Evolutionary conservation across 352 stramenopile genomes (phyloP), one percentile per base, ranked within the genome.

Genomic region (Globisporangium takayamanum): DNA sequence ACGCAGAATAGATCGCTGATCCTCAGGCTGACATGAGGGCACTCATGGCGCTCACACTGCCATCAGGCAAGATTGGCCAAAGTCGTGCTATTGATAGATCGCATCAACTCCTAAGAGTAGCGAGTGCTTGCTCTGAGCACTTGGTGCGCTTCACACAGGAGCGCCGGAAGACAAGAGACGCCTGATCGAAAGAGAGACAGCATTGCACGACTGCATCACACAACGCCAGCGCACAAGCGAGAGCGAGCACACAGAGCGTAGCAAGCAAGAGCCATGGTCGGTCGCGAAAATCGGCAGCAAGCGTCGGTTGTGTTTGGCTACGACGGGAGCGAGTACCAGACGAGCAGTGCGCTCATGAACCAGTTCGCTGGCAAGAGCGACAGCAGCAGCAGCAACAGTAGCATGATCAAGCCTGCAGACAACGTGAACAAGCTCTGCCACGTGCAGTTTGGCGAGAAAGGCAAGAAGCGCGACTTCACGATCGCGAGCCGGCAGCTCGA

Each of bases 371-470:
- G 64, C 20, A 57, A 65, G 42, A 46, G 48, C n/a, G 10, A n/a
- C n/a, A n/a, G n/a, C n/a, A n/a, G n/a, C 16, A 53, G 57, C 12
- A 42, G 36, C 15, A 39, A 55, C 33, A n/a, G 26, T 10, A 50
- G 49, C 50, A 7, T 55, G 11, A 57, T 54, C 36, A 68, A 63
- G 15, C 41, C 53, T 20, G 26, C 53, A 16, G 59, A 67, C 30
- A 88, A 88, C 50, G 55, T 76, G 18, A 89, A 88, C 58, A 89
- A 84, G 59, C 54, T 78, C 50, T 88, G 67, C 28, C 73, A 87
- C 49, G 77, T 89, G 18, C 64, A 87, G 45, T 87, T 89, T 59
- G 81, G 81, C 15, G 74, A 87, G 37, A 71, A 69, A 10, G 77
- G 76, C 11, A 78, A 63, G 36, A 87, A 86, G 55, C 76, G 75